These are phyloP conservation scores for Clarireedia monteithiana DNA, from an alignment of 2,329 filamentous ascomycete species.

Conservation along the genomic window DNA sequence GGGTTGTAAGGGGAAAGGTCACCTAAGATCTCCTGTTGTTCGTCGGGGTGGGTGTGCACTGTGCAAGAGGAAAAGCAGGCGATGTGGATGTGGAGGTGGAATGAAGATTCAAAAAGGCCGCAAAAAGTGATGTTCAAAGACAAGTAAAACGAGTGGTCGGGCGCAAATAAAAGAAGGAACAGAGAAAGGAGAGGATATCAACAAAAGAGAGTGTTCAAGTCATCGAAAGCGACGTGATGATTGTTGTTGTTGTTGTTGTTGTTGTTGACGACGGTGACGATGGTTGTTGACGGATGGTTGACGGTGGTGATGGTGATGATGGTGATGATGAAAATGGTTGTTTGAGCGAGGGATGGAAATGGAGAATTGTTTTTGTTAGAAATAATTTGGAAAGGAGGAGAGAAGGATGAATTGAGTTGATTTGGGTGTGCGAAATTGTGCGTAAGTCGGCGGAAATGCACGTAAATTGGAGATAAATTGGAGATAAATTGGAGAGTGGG, in stretches of 20 bases:
- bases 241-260: not conserved
- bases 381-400: too few species aligned
- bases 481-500: too few species aligned
- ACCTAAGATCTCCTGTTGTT: slow-evolving; percentile 1
- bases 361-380: too few species aligned
- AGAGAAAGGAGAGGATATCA: slow-evolving; percentile 3
- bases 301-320: not conserved
- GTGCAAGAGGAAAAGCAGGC: not conserved
- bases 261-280: not conserved
- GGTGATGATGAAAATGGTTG: too few species aligned
- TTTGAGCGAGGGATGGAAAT: not conserved
- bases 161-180: not conserved
- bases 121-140: not conserved
- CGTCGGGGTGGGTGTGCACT: not conserved
- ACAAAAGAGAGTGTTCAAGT: slow-evolving; percentile 13
- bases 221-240: slow-evolving; percentile 10
- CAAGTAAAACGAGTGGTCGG: not conserved
- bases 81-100: slow-evolving; percentile 7
- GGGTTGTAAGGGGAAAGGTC: not conserved
- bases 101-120: slow-evolving; percentile 3
- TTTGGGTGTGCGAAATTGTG: too few species aligned
- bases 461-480: too few species aligned
- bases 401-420: too few species aligned
- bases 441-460: too few species aligned
- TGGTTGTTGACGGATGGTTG: slow-evolving; percentile 36